These are phyloP conservation scores for Xylaria scruposa DNA, from an alignment of 495 filamentous ascomycete species.

Conservation along the genomic window DNA sequence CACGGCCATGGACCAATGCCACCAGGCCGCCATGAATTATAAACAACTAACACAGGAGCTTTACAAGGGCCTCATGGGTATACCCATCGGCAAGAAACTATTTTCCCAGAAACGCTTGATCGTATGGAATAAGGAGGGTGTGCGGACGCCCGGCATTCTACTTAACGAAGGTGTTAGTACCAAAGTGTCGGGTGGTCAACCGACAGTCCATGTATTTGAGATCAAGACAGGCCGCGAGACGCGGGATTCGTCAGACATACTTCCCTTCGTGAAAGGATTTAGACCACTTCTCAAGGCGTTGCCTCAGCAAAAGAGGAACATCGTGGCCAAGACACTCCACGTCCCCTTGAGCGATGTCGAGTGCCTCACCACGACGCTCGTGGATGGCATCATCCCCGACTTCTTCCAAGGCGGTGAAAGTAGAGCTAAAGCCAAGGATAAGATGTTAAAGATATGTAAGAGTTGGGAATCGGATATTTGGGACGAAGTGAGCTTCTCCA, in stretches of 20 bases:
- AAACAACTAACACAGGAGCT: slow-evolving; percentile 75
- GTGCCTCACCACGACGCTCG: slow-evolving; percentile 75
- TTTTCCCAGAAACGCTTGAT: slow-evolving; percentile 76
- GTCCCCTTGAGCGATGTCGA: slow-evolving; percentile 78
- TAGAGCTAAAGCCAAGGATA: slow-evolving; percentile 58
- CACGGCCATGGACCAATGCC: slow-evolving; percentile 75
- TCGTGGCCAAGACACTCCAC: slow-evolving; percentile 67
- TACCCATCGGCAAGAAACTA: slow-evolving; percentile 80
- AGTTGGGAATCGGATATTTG: slow-evolving; percentile 77
- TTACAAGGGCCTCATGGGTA: slow-evolving; percentile 70
- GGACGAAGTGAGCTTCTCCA: slow-evolving; percentile 84
- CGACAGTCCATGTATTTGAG: slow-evolving; percentile 77
- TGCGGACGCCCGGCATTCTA: slow-evolving; percentile 80
- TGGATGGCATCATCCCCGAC: slow-evolving; percentile 66
- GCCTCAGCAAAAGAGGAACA: slow-evolving; percentile 62
- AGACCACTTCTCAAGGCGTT: slow-evolving; percentile 64
- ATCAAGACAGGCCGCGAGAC: slow-evolving; percentile 66
- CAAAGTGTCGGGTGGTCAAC: slow-evolving; percentile 60
- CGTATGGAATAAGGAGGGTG: slow-evolving; percentile 72
- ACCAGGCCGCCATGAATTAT: slow-evolving; percentile 80
- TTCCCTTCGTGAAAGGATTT: slow-evolving; percentile 78
- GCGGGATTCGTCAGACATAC: slow-evolving; percentile 75
- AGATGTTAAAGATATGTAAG: slow-evolving; percentile 65
- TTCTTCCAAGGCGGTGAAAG: slow-evolving; percentile 55
- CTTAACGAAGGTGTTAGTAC: slow-evolving; percentile 71